Base-by-base conservation (phyloP, 1,139 yeast genomes). In the Taphrina flavorubra region DNA sequence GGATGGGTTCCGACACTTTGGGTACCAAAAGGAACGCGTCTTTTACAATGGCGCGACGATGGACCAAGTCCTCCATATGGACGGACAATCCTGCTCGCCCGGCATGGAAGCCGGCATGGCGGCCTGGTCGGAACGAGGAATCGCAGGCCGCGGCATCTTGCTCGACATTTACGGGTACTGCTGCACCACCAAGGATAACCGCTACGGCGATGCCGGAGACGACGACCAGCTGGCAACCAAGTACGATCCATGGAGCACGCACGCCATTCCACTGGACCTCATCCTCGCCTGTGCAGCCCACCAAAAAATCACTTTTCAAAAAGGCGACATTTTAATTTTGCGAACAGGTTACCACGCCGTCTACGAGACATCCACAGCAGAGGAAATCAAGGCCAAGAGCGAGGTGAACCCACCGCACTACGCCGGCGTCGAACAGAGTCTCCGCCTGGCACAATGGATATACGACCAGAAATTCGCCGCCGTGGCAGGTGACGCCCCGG, bases 1-100 rank as follows among this genome's bases (percentile, higher is more conserved):
- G 79, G 79, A 77, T 65, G 79, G 79, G 10, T 71, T 77, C 64
- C 70, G 79, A 25, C 79, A 77, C 68, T 72, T 73, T 67, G 63
- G 76, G 60, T 72, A 74, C 68, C 73, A 65, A 51, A 53, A 68
- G 42, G 63, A 65, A 46, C 59, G 49, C 31, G 60, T 73, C 40
- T 76, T 73, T 70, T 75, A 71, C 68, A 77, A 77, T 11, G 76
- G 76, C 39, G 70, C 75, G 10, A 74, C 73, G 34, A 69, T 72
- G n/a, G 72, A 71, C 5, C 76, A 76, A 51, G 72, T 77, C 37
- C 49, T 66, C n/a, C 70, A 70, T 11, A 70, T 69, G 10, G 57
- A 69, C 1, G 62, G 67, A 40, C 69, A 72, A 16, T 53, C 58
- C 31, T 70, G 69, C n/a, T 60, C 78, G 39, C 69, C 74, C 56